phyloP scores from a whole-genome alignment of 257 asterid species.

The Dorcoceras hygrometricum region DNA sequence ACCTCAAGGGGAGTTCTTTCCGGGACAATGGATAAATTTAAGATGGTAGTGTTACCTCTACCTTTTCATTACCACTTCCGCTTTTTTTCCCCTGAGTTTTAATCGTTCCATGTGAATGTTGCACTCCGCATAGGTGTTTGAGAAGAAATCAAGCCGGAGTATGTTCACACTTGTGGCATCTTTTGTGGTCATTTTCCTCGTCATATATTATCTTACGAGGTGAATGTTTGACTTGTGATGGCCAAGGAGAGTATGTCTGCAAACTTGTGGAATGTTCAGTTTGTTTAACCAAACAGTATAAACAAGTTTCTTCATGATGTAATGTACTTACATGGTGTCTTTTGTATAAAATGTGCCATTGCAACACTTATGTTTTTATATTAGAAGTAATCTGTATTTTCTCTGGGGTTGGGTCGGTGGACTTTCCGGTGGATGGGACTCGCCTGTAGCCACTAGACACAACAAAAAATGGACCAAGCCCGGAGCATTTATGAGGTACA shows the following conservation, averaged over 20 bases:
- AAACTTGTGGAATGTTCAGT: slow-evolving; percentile 25
- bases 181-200: slow-evolving; percentile 72
- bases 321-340: slow-evolving; percentile 1
- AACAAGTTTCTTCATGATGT: slow-evolving; percentile 5
- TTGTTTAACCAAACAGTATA: not conserved
- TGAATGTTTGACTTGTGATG: slow-evolving; percentile 25
- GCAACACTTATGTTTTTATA: not conserved
- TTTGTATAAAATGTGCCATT: slow-evolving; percentile 24
- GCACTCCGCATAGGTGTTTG: slow-evolving; percentile 58
- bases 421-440: too few relatives aligned
- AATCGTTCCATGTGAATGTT: not conserved
- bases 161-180: slow-evolving; percentile 83
- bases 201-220: slow-evolving; percentile 78
- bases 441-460: too few relatives aligned
- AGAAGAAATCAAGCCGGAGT: slow-evolving; percentile 87
- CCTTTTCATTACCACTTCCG: not conserved
- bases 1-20: slow-evolving; percentile 85
- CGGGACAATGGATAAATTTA: slow-evolving; percentile 95
- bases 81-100: not conserved
- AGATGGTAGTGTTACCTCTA: slow-evolving; percentile 52
- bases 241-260: slow-evolving; percentile 7
- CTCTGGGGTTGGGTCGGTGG: too few relatives aligned
- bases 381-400: too few relatives aligned
- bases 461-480: too few relatives aligned
- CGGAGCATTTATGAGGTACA: too few relatives aligned